These are phyloP conservation scores for Neonectria sp. DNA, from an alignment of 2,329 filamentous ascomycete species.

Conservation along the genomic window DNA sequence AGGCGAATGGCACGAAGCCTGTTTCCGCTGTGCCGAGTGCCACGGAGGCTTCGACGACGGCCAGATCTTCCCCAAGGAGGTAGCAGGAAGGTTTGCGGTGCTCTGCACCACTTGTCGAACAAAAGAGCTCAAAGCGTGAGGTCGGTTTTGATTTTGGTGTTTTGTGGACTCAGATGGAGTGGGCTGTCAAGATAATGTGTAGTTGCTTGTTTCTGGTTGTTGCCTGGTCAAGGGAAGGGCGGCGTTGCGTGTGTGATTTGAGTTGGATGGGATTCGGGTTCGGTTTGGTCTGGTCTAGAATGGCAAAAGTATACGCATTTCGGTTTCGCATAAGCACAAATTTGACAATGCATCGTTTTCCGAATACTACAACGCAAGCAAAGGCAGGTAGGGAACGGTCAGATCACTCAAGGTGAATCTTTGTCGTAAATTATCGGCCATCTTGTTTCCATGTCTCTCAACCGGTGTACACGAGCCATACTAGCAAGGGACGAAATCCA, in stretches of 20 bases:
- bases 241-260: conserved; percentile 28
- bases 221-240: conserved; percentile 13
- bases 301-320: conserved; percentile 33
- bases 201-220: conserved; percentile 24
- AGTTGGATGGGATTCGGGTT: conserved; percentile 5
- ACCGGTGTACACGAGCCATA: conserved; percentile 43
- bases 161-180: conserved; percentile 16
- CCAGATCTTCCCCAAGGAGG: conserved; percentile 74
- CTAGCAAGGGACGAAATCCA: conserved; percentile 34
- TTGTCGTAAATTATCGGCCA: conserved; percentile 48
- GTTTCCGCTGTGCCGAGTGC: conserved; percentile 85
- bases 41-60: conserved; percentile 74
- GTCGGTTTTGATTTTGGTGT: conserved; percentile 25
- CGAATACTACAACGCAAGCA: not conserved
- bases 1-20: conserved; percentile 92
- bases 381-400: not conserved
- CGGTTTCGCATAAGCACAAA: not conserved
- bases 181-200: conserved; percentile 29
- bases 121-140: conserved; percentile 70
- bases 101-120: conserved; percentile 74
- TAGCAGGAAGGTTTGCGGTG: conserved; percentile 65
- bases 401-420: conserved; percentile 45
- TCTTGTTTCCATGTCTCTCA: conserved; percentile 34
- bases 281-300: conserved; percentile 26
- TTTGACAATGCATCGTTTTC: conserved; percentile 16